These are phyloP conservation scores for Pseudonectria foliicola DNA, from an alignment of 2,329 filamentous ascomycete genomes.

Conservation along the genomic window DNA sequence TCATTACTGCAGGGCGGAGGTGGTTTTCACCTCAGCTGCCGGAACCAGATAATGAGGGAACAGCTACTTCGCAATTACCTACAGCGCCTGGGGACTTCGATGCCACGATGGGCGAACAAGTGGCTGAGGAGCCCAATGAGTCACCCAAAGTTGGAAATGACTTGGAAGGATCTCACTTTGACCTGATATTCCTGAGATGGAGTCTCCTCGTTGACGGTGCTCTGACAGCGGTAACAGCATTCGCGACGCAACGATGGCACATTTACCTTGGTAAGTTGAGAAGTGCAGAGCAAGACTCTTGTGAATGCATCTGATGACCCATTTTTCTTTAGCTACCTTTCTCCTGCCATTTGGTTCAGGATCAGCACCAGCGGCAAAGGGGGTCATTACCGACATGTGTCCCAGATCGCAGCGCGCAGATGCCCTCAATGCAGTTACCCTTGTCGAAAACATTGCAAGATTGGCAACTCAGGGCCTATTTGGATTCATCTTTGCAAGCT, in stretches of 20 bases:
- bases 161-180: conserved; percentile 50
- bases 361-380: conserved; percentile 62
- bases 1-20: conserved; percentile 40
- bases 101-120: conserved; percentile 31
- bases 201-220: conserved; percentile 58
- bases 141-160: conserved; percentile 25
- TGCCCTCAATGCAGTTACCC: conserved; percentile 60
- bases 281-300: neutral
- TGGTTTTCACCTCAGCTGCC: conserved; percentile 4
- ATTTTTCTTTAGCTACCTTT: conserved; percentile 41
- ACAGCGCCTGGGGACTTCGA: conserved; percentile 35
- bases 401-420: conserved; percentile 54
- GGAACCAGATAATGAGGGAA: conserved; percentile 8
- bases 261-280: conserved; percentile 52
- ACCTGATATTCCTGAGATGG: conserved; percentile 60
- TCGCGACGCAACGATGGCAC: conserved; percentile 58
- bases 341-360: conserved; percentile 63
- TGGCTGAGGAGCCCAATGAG: conserved; percentile 38
- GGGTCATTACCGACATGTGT: conserved; percentile 67
- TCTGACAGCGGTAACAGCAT: conserved; percentile 55
- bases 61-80: conserved; percentile 19
- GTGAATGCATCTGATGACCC: neutral
- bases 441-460: conserved; percentile 62
- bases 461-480: conserved; percentile 59
- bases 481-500: conserved; percentile 57